These are phyloP conservation scores for Akanthomyces muscarius DNA, from an alignment of 2,329 filamentous ascomycete species.

Conservation along the genomic window DNA sequence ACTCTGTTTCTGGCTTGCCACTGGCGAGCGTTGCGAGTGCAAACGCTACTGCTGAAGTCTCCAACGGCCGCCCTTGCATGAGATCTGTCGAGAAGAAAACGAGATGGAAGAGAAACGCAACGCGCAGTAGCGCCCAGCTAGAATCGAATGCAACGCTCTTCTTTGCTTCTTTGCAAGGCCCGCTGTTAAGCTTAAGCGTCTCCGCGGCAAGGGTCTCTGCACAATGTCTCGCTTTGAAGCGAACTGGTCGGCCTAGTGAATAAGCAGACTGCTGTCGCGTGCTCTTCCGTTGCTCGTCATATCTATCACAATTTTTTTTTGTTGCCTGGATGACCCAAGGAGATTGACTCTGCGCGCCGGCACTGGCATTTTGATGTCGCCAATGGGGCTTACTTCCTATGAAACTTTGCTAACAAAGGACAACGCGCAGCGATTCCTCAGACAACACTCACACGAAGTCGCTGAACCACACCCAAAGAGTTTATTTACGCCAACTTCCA, in stretches of 20 bases:
- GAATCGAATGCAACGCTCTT: background rate
- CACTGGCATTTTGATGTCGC: background rate
- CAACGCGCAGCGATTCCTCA: background rate
- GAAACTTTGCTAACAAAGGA: background rate
- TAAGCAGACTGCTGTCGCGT: background rate
- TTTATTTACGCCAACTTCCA: background rate
- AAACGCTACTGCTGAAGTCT: background rate
- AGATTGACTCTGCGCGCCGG: background rate
- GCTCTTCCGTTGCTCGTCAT: background rate
- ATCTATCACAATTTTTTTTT: background rate
- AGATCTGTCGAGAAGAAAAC: background rate
- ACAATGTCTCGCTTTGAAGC: constrained; percentile 2
- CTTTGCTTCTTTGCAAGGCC: background rate
- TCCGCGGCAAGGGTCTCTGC: background rate
- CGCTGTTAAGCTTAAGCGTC: background rate
- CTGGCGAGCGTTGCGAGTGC: background rate
- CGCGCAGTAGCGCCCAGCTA: background rate
- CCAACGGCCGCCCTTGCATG: background rate
- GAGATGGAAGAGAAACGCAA: background rate
- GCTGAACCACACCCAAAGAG: background rate
- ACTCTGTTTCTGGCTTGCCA: background rate
- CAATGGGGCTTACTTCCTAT: background rate
- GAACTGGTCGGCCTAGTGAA: background rate
- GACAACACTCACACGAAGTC: background rate
- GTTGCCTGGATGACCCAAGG: background rate